Evolutionary conservation across 2,329 filamentous ascomycete genomes (phyloP).

Genomic region (Hymenoscyphus repandus): DNA sequence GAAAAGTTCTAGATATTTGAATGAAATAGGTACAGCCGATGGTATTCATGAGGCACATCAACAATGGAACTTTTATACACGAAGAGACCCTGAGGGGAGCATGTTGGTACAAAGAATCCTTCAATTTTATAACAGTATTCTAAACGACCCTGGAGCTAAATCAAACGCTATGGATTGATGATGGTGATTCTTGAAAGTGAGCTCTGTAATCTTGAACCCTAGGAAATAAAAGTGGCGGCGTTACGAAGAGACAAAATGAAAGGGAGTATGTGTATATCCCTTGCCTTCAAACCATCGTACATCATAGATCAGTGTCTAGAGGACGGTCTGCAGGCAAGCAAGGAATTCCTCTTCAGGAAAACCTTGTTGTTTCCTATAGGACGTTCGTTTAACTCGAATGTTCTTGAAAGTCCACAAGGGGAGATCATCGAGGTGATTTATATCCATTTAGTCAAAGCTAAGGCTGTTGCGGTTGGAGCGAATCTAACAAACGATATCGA

Average conservation of each 20-base stretch:
- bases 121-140: too few species aligned
- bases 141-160: too few species aligned
- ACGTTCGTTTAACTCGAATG: constrained; percentile 89
- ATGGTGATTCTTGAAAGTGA: too few species aligned
- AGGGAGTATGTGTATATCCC: constrained; percentile 49
- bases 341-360: constrained; percentile 38
- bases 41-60: too few species aligned
- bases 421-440: constrained; percentile 83
- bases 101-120: too few species aligned
- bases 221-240: too few species aligned
- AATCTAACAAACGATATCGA: too few species aligned
- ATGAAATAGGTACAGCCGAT: neutral
- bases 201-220: too few species aligned
- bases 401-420: constrained; percentile 50
- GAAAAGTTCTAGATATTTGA: constrained; percentile 57
- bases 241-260: too few species aligned
- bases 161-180: too few species aligned
- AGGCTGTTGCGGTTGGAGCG: constrained; percentile 1
- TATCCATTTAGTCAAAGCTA: constrained; percentile 49
- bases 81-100: too few species aligned
- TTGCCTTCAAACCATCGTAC: constrained; percentile 79
- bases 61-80: too few species aligned
- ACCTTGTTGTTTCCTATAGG: constrained; percentile 64
- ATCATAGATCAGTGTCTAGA: constrained; percentile 56
- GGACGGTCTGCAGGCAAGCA: constrained; percentile 79